A percentile compares a stretch with the other conserved stretches of the same genome.
Evolutionary conservation across 495 filamentous ascomycete species (phyloP).

Genomic region (Xylaria grammica): DNA sequence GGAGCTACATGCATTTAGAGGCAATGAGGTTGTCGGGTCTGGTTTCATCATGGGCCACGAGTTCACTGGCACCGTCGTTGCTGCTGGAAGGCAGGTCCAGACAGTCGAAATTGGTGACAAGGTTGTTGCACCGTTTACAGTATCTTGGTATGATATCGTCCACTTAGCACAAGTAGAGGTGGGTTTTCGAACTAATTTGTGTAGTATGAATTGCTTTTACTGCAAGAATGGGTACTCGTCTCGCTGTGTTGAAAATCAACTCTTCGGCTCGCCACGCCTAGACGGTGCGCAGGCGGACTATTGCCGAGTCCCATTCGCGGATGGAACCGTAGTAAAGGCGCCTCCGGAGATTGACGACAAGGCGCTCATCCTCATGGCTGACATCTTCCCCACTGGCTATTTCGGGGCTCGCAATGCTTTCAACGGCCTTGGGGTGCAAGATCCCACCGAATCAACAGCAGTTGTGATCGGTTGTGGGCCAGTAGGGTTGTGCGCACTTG

Average conservation of each 20-base stretch:
- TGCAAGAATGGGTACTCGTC: conserved; percentile 83
- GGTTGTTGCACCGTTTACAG: conserved; percentile 83
- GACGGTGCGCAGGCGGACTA: conserved; percentile 94
- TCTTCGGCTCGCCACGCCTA: conserved; percentile 76
- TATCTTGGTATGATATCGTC: conserved; percentile 70
- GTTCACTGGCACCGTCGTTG: conserved; percentile 77
- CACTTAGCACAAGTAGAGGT: background rate
- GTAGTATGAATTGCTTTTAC: conserved; percentile 85
- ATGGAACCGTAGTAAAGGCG: conserved; percentile 79
- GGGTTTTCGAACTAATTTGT: conserved; percentile 14
- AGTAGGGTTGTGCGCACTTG: conserved; percentile 85
- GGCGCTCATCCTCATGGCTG: conserved; percentile 85
- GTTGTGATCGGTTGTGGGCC: conserved; percentile 90
- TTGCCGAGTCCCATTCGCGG: conserved; percentile 84
- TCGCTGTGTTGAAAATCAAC: conserved; percentile 72
- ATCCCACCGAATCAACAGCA: conserved; percentile 71
- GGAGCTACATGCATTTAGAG: conserved; percentile 90
- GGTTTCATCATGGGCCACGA: conserved; percentile 73
- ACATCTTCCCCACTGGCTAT: conserved; percentile 87
- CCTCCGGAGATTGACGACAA: conserved; percentile 77
- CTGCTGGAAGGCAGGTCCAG: conserved; percentile 70
- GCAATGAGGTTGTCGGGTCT: conserved; percentile 64
- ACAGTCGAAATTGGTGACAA: conserved; percentile 75
- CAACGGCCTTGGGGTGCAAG: conserved; percentile 63
- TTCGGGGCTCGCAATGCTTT: conserved; percentile 89